These are phyloP conservation scores for Furcasterigmium furcatum DNA, from an alignment of 2,329 filamentous ascomycete genomes.

Conservation along the genomic window DNA sequence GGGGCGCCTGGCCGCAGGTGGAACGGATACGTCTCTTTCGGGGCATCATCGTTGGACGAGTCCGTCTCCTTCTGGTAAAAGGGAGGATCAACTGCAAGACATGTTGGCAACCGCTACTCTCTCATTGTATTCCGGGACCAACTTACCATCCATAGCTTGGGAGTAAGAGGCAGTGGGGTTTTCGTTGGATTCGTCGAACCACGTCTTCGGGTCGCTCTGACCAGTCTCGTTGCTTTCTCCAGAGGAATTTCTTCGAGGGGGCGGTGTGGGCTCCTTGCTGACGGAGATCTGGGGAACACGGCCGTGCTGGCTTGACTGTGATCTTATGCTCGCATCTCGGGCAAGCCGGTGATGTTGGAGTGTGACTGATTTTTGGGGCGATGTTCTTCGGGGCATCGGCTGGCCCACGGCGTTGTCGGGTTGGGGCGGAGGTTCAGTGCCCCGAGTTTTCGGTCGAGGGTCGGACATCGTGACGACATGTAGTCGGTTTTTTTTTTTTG, in stretches of 20 bases:
- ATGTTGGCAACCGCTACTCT: background rate
- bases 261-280: conserved; percentile 6
- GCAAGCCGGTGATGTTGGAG: conserved; percentile 41
- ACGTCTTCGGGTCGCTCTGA: conserved; percentile 46
- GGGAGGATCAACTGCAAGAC: conserved; percentile 42
- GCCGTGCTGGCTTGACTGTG: conserved; percentile 8
- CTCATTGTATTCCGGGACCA: too few relatives aligned
- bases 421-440: background rate
- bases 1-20: conserved; percentile 17
- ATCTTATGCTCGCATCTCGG: conserved; percentile 31
- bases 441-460: background rate
- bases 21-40: conserved; percentile 14
- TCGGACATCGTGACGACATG: background rate
- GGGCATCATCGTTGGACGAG: conserved; percentile 44
- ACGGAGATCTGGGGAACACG: background rate
- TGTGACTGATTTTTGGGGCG: conserved; percentile 43
- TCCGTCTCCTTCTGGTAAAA: conserved; percentile 53
- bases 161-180: conserved; percentile 42
- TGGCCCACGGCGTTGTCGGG: conserved; percentile 26
- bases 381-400: conserved; percentile 39
- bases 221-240: conserved; percentile 46
- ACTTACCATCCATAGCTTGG: conserved; percentile 46
- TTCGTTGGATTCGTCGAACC: conserved; percentile 53
- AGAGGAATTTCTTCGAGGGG: conserved; percentile 37
- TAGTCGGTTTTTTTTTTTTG: background rate